Percentiles rank a stretch among this genome's conserved stretches.
Evolutionary conservation across 164 flowering plant genomes (phyloP).

Genomic region (Akebia trifoliata): DNA sequence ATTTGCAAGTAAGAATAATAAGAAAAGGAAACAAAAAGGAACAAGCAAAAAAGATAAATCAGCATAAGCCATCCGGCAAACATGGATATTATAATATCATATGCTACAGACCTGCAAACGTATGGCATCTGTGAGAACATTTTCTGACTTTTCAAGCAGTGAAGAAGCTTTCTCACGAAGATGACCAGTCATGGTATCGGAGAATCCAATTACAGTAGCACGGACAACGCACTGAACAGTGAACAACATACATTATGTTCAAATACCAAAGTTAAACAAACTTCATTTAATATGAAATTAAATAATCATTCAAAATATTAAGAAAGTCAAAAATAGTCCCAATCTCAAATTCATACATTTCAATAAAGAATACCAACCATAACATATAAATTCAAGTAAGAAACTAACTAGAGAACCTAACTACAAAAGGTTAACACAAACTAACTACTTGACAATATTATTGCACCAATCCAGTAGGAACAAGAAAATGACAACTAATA

Average conservation of each 20-base stretch:
- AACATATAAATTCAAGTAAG: too few species aligned
- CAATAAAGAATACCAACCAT: too few species aligned
- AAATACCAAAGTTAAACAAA: background rate
- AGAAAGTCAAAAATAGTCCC: too few species aligned
- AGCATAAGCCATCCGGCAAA: background rate
- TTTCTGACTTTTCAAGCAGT: conserved; percentile 26
- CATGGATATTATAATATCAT: background rate
- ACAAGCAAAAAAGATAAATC: background rate
- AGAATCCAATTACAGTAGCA: conserved; percentile 50
- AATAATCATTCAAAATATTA: too few species aligned
- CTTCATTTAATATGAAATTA: background rate
- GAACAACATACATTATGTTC: conserved; percentile 4
- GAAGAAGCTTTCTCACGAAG: conserved; percentile 17
- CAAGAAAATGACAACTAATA: too few species aligned
- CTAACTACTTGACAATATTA: too few species aligned
- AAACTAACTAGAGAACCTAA: too few species aligned
- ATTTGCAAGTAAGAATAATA: conserved; percentile 13
- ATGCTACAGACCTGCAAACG: conserved; percentile 52
- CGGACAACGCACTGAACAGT: conserved; percentile 62
- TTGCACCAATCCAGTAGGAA: too few species aligned
- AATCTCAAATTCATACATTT: too few species aligned
- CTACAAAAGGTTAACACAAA: too few species aligned
- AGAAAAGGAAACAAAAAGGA: background rate
- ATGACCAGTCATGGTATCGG: conserved; percentile 19
- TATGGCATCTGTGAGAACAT: conserved; percentile 63